Base-by-base conservation (phyloP, 257 asterid genomes). In the Hygrophila difformis region DNA sequence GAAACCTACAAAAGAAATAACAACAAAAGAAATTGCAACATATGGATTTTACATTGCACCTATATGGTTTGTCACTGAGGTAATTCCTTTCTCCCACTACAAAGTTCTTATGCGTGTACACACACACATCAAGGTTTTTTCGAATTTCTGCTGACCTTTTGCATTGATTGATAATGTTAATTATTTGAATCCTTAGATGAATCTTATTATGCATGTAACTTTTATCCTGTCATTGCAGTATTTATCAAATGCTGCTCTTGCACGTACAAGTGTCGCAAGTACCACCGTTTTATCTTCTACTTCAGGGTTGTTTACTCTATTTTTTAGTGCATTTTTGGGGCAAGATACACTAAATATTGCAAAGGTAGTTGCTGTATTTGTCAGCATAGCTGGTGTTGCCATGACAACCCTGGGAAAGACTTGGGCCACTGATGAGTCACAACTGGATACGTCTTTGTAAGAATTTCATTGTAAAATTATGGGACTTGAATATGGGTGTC, bases 191-290 rank as follows among this genome's bases (percentile, higher is more conserved):
- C 47, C 12, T 37, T 36, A 35, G 40, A 36, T 55, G 40, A 26
- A 18, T 47, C 46, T 34, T 10, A 12, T 43, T 18, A 24, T 48
- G 17, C 50, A 19, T 40, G 31, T 56, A 41, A 41, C 37, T 42
- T 40, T 28, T 43, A 1, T 22, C 54, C 29, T 23, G 40, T 37
- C 53, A 48, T 59, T 70, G 74, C 84, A 91, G 99, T 91, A 91
- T 66, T 67, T 91, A 37, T 82, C 96, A 6, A 91, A 91, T 49
- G 96, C 99, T 62, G 95, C 99, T 37, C 94, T 86, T 54, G 95
- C 94, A 51, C 94, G 88, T 44, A 82, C 96, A n/a, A 91, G 96
- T 51, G 99, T 91, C 63, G 95, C 99, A 53, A 91, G 96, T 63
- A 86, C 99, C 18, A 91, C 99, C 2, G 94, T 91, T 49, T 70